Evolutionary conservation across 2,329 filamentous ascomycete genomes (phyloP), one percentile per base, ranked within the genome.

Genomic region (Sporothrix protearum): DNA sequence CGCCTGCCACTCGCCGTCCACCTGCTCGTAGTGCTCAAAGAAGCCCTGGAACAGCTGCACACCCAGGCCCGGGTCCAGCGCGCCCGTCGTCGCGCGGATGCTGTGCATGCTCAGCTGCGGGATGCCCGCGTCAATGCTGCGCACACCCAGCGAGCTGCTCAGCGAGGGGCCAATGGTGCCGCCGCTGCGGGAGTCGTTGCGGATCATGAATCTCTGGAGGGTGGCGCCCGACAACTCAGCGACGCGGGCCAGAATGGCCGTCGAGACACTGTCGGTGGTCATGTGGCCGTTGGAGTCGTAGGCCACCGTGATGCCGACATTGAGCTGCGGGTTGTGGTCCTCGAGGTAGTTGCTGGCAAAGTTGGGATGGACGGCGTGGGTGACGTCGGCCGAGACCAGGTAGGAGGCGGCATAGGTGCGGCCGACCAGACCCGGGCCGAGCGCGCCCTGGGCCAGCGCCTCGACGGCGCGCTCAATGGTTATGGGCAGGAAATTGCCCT

Each of bases 131-230:
- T 98, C 95, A 66, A 96, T 91, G 0, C 93, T 88, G 68, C 92
- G 84, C 72, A 97, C 90, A 39, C 95, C 95, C 81, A 96, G 92
- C 36, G 87, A 88, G 36, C 90, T 89, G 75, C 90, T 93, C 47
- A 97, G 85, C 87, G 94, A 94, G 0, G 96, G 96, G 0, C 96
- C 96, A n/a, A 98, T 94, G 0, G 96, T 99, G 19, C 96, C 96
- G 39, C 96, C 96, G 77, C 89, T 93, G 70, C 95, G 85, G 10
- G 87, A 91, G 81, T 98, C 96, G 79, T 98, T 99, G 71, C 96
- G 85, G 79, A 98, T 98, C 85, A 97, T 94, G 85, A 98, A 98
- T 6, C 92, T 84, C 81, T 98, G 96, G 70, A 96, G 85, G 64
- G 86, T 88, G 71, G 88, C 88, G 68, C 85, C 92, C 73, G 85